phyloP scores from a whole-genome alignment of 2,329 filamentous ascomycete genomes.

The Aspergillus thermomutatus region DNA sequence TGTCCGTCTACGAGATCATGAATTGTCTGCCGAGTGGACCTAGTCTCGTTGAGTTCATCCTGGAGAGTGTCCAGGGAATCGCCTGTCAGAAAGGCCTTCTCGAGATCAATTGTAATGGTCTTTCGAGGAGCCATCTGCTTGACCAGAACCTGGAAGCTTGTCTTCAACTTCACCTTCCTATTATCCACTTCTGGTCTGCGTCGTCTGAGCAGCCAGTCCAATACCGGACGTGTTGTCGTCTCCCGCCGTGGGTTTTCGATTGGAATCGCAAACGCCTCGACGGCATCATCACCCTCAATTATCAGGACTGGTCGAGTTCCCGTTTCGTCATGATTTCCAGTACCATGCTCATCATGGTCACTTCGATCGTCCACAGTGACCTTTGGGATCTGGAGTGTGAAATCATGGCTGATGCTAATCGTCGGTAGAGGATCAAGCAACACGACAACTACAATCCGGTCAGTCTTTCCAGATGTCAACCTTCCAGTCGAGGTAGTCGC shows the following conservation, averaged over 20 bases:
- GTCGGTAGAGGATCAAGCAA: conserved; percentile 11
- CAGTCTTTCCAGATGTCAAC: background rate
- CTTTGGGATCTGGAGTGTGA: background rate
- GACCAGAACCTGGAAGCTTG: conserved; percentile 2
- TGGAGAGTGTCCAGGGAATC: background rate
- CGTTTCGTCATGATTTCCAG: background rate
- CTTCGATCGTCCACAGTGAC: background rate
- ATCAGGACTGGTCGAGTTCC: background rate
- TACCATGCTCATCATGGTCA: background rate
- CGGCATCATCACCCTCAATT: background rate
- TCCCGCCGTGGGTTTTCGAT: background rate
- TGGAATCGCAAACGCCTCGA: background rate
- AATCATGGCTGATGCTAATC: background rate
- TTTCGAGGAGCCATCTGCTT: conserved; percentile 11
- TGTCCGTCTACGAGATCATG: background rate
- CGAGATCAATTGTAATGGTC: conserved; percentile 4
- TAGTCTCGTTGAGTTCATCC: background rate
- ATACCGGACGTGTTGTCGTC: background rate
- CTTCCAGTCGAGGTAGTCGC: background rate
- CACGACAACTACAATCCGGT: conserved; percentile 5
- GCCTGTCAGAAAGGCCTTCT: background rate
- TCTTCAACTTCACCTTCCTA: background rate
- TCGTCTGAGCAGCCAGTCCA: background rate
- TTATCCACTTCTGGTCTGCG: background rate
- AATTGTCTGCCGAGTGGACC: conserved; percentile 1